Conservation (phyloP, 805 yeast genomes). For the Kurtzmaniella fragi region DNA sequence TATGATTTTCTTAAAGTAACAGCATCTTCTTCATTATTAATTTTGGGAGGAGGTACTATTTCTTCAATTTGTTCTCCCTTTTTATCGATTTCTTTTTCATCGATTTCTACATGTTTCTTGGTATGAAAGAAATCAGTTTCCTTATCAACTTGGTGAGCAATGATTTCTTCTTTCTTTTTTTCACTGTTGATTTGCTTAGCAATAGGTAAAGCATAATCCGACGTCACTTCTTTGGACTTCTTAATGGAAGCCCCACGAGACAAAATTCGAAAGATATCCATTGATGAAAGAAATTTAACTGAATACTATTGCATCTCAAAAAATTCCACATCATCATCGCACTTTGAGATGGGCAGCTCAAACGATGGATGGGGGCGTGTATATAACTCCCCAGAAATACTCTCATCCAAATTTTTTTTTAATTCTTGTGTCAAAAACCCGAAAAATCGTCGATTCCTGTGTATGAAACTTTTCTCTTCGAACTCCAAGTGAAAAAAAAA, state of each 20-base stretch:
- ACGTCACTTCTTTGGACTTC: constrained; percentile 43
- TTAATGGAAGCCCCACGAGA: constrained; percentile 81
- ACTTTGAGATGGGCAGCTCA: too few species aligned
- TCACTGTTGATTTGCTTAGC: constrained; percentile 16
- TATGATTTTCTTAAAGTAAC: constrained; percentile 51
- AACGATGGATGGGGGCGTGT: too few species aligned
- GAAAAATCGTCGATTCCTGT: too few species aligned
- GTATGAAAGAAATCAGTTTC: constrained; percentile 84
- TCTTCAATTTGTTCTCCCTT: constrained; percentile 24
- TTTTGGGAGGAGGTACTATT: constrained; percentile 35
- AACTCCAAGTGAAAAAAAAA: too few species aligned
- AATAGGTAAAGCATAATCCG: constrained; percentile 36
- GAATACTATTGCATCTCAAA: constrained; percentile 1
- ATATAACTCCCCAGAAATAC: too few species aligned
- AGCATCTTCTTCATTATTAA: constrained; percentile 58
- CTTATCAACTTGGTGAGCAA: constrained; percentile 50
- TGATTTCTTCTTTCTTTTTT: constrained; percentile 31
- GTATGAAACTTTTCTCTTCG: too few species aligned
- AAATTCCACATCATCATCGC: too few species aligned
- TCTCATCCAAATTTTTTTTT: too few species aligned
- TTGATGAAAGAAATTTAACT: constrained; percentile 17
- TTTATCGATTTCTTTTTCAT: constrained; percentile 20
- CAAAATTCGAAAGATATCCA: constrained; percentile 87
- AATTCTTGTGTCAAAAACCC: too few species aligned
- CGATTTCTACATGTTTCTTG: constrained; percentile 29